Evolutionary conservation across 257 asterid species (phyloP).

Genomic region (Linderniella brevidens): DNA sequence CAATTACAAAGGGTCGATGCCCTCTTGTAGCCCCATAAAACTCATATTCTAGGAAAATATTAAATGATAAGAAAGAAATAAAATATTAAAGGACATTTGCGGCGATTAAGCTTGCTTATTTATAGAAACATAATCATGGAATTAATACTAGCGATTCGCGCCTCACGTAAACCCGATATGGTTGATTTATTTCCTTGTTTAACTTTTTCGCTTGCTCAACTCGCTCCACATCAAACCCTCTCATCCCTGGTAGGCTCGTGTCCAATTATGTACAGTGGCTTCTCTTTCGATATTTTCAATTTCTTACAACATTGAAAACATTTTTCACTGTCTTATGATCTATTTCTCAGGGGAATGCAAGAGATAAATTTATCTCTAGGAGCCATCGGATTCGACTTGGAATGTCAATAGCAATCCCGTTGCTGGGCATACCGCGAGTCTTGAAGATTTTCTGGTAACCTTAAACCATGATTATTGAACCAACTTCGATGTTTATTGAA

Average conservation of each 20-base stretch:
- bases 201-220: no score
- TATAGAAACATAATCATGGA: no score
- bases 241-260: slow-evolving; percentile 77
- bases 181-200: no score
- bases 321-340: not conserved
- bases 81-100: no score
- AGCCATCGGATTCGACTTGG: slow-evolving; percentile 77
- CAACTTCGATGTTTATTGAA: not conserved
- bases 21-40: no score
- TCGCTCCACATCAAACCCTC: no score
- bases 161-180: no score
- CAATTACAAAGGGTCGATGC: no score
- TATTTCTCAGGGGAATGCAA: slow-evolving; percentile 56
- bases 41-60: no score
- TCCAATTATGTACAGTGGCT: slow-evolving; percentile 29
- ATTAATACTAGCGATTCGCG: no score
- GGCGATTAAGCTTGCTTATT: no score
- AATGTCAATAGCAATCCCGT: slow-evolving; percentile 38
- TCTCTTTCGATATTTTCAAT: slow-evolving; percentile 14
- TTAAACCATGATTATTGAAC: not conserved
- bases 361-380: slow-evolving; percentile 74
- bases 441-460: slow-evolving; percentile 73
- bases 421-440: slow-evolving; percentile 58
- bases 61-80: no score
- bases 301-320: not conserved